Conservation (phyloP, 1,139 yeast species). For the Scheffersomyces illinoinensis region DNA sequence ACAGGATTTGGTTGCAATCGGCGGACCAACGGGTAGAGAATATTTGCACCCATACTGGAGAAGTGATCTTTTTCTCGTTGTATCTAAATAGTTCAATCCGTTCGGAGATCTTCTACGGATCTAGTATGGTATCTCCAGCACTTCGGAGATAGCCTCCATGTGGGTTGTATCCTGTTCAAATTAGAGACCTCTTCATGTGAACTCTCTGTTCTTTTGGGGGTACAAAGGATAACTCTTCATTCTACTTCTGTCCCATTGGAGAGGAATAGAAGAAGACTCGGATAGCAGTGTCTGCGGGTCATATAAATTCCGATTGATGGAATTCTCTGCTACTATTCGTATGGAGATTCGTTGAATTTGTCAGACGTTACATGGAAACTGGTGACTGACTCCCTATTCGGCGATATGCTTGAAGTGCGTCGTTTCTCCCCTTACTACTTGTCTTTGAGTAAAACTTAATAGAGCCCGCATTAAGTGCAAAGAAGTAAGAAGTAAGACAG, state of each 20-base stretch:
- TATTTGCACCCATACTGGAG: neutral
- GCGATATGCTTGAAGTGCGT: constrained; percentile 84
- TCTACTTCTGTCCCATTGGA: constrained; percentile 81
- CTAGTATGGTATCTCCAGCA: constrained; percentile 78
- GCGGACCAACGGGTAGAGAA: neutral
- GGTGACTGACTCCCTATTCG: constrained; percentile 92
- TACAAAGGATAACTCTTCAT: constrained; percentile 79
- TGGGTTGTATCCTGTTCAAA: constrained; percentile 93
- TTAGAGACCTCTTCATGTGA: constrained; percentile 89
- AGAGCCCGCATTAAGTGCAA: constrained; percentile 87
- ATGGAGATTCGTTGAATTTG: constrained; percentile 91
- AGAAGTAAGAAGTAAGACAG: constrained; percentile 53
- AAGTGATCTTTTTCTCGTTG: constrained; percentile 46
- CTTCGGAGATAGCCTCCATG: constrained; percentile 72
- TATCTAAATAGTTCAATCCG: constrained; percentile 57
- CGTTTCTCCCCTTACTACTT: constrained; percentile 62
- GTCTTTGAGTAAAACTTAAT: constrained; percentile 59
- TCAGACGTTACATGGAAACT: constrained; percentile 88
- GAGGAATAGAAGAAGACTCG: constrained; percentile 44
- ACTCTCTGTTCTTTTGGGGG: constrained; percentile 88
- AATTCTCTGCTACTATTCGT: constrained; percentile 81
- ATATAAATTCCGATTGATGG: constrained; percentile 71
- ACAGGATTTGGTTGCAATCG: neutral
- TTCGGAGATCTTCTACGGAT: constrained; percentile 59
- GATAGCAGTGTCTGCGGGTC: constrained; percentile 64